Percentiles rank a stretch among this genome's conserved stretches.
phyloP scores from a whole-genome alignment of 441 rosid species.

The Bruguiera hainesii region DNA sequence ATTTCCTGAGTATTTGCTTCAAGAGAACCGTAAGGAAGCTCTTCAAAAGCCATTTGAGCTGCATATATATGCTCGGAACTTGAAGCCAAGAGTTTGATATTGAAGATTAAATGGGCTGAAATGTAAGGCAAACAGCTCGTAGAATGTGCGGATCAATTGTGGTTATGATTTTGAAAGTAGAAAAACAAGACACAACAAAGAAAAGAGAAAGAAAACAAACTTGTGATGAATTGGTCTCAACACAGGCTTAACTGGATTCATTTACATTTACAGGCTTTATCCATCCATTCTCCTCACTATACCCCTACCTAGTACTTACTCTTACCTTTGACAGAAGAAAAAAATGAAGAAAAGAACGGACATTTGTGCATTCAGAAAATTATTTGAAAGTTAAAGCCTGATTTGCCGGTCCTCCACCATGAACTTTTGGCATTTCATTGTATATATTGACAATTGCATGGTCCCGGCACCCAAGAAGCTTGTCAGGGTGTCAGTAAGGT shows the following conservation, averaged over 20 bases:
- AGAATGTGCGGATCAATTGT: neutral
- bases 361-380: neutral
- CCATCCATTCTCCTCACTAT: slow-evolving; percentile 6
- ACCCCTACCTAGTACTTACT: neutral
- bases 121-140: neutral
- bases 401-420: slow-evolving; percentile 12
- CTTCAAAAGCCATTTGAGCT: neutral
- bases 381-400: neutral
- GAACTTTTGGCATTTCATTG: slow-evolving; percentile 13
- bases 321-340: neutral
- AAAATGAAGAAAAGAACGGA: neutral
- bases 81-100: neutral
- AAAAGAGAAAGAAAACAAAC: neutral
- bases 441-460: slow-evolving; percentile 13
- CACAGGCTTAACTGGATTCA: neutral
- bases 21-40: no score
- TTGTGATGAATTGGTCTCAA: neutral
- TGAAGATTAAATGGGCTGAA: neutral
- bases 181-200: neutral
- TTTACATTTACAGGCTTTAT: slow-evolving; percentile 12
- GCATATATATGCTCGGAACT: neutral
- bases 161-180: neutral
- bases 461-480: slow-evolving; percentile 24
- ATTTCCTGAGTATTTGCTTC: no score
- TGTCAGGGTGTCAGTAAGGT: slow-evolving; percentile 24